Evolutionary conservation across 2,329 filamentous ascomycete genomes (phyloP).

Genomic region (Corniculantispora saksenae): DNA sequence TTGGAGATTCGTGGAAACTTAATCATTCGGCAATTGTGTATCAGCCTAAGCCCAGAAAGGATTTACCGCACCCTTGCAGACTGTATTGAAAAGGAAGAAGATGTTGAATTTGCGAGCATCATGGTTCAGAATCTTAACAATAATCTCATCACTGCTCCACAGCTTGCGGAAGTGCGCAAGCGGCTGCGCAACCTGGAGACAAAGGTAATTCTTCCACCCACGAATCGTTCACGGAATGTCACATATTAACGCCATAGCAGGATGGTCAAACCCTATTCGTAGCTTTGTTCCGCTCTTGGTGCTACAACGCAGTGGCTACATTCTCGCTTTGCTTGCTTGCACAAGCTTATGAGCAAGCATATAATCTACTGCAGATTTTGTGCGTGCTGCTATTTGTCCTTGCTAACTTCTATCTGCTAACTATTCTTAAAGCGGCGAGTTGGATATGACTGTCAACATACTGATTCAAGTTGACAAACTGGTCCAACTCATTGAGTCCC

Average conservation of each 20-base stretch:
- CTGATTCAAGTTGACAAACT: conserved; percentile 98
- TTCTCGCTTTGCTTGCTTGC: conserved; percentile 94
- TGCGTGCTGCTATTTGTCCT: conserved; percentile 43
- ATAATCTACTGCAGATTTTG: conserved; percentile 95
- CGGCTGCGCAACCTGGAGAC: conserved; percentile 87
- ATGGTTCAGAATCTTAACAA: conserved; percentile 99
- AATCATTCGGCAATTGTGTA: conserved; percentile 92
- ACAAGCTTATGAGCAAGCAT: conserved; percentile 97
- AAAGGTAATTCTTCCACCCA: conserved; percentile 52
- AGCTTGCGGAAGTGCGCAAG: conserved; percentile 87
- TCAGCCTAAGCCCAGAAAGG: conserved; percentile 87
- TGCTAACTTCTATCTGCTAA: conserved; percentile 5
- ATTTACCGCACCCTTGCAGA: conserved; percentile 96
- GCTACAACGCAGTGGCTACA: conserved; percentile 95
- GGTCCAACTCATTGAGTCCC: conserved; percentile 93
- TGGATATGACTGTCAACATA: conserved; percentile 99
- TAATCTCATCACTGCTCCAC: conserved; percentile 95
- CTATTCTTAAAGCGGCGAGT: conserved; percentile 67
- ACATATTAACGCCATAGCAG: conserved; percentile 39
- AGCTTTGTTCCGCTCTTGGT: conserved; percentile 93
- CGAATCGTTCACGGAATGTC: background rate
- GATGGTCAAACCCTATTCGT: conserved; percentile 97
- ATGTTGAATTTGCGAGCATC: conserved; percentile 97
- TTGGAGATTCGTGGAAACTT: conserved; percentile 92
- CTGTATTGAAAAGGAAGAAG: conserved; percentile 95